phyloP scores from a whole-genome alignment of 306 rosid genomes.

The Castanea crenata region DNA sequence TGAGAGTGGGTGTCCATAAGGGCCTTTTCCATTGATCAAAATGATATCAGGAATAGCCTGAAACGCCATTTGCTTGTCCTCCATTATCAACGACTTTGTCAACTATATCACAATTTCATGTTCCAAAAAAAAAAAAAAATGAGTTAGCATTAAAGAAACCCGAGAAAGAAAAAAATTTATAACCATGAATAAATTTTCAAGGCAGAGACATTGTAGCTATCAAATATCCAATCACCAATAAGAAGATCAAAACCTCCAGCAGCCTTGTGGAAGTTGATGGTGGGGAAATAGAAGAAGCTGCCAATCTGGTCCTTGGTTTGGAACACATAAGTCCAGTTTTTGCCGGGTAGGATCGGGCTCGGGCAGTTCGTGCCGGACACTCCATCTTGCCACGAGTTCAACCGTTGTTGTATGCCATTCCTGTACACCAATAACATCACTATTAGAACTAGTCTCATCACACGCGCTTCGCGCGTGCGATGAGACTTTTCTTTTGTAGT shows the following conservation, averaged over 20 bases:
- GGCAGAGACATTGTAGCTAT: constrained; percentile 59
- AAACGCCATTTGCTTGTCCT: background rate
- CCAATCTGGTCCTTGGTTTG: constrained; percentile 83
- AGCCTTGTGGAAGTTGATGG: constrained; percentile 74
- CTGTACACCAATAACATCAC: constrained; percentile 2
- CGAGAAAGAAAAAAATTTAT: background rate
- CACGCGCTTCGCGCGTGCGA: no score
- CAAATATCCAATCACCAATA: constrained; percentile 73
- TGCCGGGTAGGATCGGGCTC: constrained; percentile 65
- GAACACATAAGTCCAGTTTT: constrained; percentile 71
- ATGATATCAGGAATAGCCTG: constrained; percentile 40
- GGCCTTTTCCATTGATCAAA: constrained; percentile 74
- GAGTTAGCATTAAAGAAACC: background rate
- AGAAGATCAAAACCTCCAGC: constrained; percentile 84
- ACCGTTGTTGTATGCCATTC: constrained; percentile 71
- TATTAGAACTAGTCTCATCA: no score
- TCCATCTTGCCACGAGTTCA: constrained; percentile 95
- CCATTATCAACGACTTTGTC: constrained; percentile 32
- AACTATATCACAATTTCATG: constrained; percentile 34
- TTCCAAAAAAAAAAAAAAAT: background rate
- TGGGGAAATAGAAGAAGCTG: constrained; percentile 80
- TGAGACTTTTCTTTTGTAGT: no score
- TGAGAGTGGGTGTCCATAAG: constrained; percentile 36
- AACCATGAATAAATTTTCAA: background rate
- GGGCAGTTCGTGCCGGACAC: constrained; percentile 90